These are phyloP conservation scores for Acanthamoeba royreba DNA, from an alignment of 208 protist species.

Conservation along the genomic window DNA sequence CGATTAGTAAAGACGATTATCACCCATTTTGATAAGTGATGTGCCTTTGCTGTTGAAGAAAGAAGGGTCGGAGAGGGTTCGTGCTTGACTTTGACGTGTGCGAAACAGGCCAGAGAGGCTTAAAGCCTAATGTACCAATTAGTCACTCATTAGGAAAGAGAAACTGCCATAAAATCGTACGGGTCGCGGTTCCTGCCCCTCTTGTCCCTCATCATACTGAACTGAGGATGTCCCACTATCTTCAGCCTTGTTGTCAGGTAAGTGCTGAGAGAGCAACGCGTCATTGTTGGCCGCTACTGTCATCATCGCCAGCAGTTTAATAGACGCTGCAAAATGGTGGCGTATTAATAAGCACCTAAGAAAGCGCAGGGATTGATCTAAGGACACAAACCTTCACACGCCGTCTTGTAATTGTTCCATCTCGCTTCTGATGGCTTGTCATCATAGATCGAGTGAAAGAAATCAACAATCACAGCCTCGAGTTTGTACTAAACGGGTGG, in stretches of 20 bases:
- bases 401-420: not conserved
- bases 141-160: not conserved
- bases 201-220: not conserved
- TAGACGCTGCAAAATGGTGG: not conserved
- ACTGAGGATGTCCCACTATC: not conserved
- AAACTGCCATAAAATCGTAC: not conserved
- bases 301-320: not conserved
- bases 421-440: not conserved
- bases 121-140: not conserved
- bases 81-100: not conserved
- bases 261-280: not conserved
- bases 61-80: not conserved
- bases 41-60: not conserved
- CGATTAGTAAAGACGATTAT: not conserved
- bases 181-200: not conserved
- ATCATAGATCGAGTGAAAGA: conserved; percentile 3
- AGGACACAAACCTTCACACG: not conserved
- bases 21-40: not conserved
- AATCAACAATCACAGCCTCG: not conserved
- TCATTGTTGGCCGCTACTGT: not conserved
- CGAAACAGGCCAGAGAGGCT: not conserved
- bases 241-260: not conserved
- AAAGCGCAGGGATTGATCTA: not conserved
- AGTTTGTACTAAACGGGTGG: not conserved
- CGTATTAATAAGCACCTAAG: not conserved